phyloP scores from a whole-genome alignment of 2,329 filamentous ascomycete species.

The Aspergillus felis region DNA sequence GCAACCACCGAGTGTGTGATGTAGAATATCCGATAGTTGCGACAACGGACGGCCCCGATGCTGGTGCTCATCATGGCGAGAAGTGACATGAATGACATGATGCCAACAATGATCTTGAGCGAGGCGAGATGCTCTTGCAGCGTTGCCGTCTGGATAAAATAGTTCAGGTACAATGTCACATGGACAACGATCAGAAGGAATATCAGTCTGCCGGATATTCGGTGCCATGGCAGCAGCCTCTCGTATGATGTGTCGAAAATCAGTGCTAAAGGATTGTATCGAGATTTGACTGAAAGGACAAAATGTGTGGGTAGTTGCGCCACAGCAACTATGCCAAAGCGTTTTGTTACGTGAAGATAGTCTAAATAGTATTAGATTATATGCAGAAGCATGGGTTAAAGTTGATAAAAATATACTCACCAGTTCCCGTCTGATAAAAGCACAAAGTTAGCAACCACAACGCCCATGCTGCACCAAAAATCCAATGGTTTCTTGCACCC shows the following conservation, averaged over 20 bases:
- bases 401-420: background rate
- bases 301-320: conserved; percentile 55
- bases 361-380: conserved; percentile 25
- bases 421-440: background rate
- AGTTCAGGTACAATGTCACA: conserved; percentile 49
- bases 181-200: conserved; percentile 47
- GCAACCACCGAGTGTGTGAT: background rate
- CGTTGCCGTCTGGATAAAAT: conserved; percentile 45
- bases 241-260: conserved; percentile 50
- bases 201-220: conserved; percentile 48
- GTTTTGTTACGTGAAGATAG: conserved; percentile 55
- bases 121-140: conserved; percentile 45
- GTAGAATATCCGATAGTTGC: background rate
- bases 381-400: background rate
- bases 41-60: background rate
- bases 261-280: conserved; percentile 50
- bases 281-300: conserved; percentile 39
- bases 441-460: background rate
- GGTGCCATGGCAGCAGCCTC: conserved; percentile 48
- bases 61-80: background rate
- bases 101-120: background rate
- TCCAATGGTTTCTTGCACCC: background rate
- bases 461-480: background rate
- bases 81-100: background rate
- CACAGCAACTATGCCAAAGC: conserved; percentile 51